phyloP scores from a whole-genome alignment of 2,329 filamentous ascomycete genomes.

The Aspergillus intermedius region DNA sequence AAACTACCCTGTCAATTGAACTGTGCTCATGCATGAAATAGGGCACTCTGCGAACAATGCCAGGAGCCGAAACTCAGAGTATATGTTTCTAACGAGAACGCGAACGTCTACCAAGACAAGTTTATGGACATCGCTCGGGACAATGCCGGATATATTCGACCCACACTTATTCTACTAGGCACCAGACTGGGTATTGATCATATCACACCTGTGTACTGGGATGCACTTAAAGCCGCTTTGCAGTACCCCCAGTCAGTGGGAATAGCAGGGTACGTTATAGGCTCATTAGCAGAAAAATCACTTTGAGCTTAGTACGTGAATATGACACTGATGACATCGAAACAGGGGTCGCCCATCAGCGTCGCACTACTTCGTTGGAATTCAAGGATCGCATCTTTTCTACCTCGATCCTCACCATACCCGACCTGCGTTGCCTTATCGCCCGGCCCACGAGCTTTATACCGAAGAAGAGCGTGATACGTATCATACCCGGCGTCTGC shows the following conservation, averaged over 20 bases:
- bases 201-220: constrained; percentile 90
- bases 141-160: constrained; percentile 61
- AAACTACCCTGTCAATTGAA: neutral
- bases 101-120: constrained; percentile 87
- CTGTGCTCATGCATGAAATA: constrained; percentile 31
- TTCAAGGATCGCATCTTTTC: constrained; percentile 73
- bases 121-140: constrained; percentile 72
- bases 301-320: neutral
- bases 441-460: constrained; percentile 45
- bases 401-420: constrained; percentile 94
- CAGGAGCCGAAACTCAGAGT: constrained; percentile 62
- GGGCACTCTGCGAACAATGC: constrained; percentile 65
- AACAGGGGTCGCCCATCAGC: constrained; percentile 81
- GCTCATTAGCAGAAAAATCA: neutral
- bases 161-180: constrained; percentile 82
- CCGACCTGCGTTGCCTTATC: constrained; percentile 64
- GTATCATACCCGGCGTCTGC: constrained; percentile 80
- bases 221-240: constrained; percentile 76
- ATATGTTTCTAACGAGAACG: constrained; percentile 82
- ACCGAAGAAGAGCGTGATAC: constrained; percentile 67
- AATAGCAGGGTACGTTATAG: constrained; percentile 69
- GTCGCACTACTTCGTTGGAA: constrained; percentile 70
- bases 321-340: neutral
- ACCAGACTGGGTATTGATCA: constrained; percentile 89
- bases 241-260: constrained; percentile 91